phyloP scores from a whole-genome alignment of 139 green algal species.

The Chlorella ohadii region DNA sequence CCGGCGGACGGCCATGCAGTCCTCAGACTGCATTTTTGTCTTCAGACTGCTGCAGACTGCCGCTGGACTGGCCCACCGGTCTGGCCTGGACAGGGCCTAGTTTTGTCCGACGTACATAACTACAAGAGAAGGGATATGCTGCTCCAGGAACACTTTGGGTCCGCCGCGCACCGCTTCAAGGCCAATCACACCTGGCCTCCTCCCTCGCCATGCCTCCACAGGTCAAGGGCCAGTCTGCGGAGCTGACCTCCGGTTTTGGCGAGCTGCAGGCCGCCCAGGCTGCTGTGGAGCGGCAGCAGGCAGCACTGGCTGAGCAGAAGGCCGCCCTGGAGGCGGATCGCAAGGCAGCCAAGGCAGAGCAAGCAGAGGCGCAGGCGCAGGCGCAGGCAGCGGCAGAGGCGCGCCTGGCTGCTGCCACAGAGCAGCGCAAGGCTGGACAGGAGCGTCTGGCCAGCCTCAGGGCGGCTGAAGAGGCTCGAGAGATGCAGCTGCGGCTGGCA shows the following conservation, averaged over 20 bases:
- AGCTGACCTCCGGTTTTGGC: neutral
- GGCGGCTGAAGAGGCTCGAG: neutral
- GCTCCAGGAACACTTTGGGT: no score
- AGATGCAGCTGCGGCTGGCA: slow-evolving; percentile 15
- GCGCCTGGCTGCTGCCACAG: neutral
- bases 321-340: neutral
- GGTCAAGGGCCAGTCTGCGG: slow-evolving; percentile 34
- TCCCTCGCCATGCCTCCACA: neutral
- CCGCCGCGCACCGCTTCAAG: no score
- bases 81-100: no score
- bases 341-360: neutral
- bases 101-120: no score
- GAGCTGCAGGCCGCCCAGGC: slow-evolving; percentile 19
- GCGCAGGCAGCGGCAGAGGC: neutral
- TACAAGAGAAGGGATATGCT: no score
- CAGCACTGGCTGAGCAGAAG: neutral
- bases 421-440: slow-evolving; percentile 9
- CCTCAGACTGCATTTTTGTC: no score
- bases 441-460: slow-evolving; percentile 8
- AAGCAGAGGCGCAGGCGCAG: neutral
- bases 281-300: slow-evolving; percentile 11
- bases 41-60: no score
- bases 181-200: no score
- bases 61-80: no score
- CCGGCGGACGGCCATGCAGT: no score